Conservation (phyloP, 2,329 filamentous ascomycete genomes). For the Magnaporthiopsis incrustans region DNA sequence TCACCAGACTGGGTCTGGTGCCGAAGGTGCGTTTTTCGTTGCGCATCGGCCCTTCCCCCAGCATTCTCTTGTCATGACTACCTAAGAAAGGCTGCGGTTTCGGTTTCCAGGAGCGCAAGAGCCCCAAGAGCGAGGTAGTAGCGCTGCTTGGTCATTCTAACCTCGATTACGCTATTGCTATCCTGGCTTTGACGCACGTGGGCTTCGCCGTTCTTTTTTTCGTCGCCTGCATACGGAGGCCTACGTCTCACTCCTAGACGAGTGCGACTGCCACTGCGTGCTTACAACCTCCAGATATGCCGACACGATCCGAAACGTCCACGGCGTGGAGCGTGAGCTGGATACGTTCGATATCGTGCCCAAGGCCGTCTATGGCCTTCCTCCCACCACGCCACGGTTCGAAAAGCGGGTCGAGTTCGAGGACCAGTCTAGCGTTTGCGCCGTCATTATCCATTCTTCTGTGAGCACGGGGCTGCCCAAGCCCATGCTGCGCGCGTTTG, state of each 20-base stretch:
- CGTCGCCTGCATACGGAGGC: constrained; percentile 24
- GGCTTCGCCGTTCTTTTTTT: constrained; percentile 38
- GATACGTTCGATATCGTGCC: constrained; percentile 1
- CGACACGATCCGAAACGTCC: constrained; percentile 1
- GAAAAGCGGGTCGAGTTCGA: constrained; percentile 7
- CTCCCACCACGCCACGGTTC: background rate
- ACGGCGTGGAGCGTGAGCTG: background rate
- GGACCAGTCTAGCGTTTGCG: constrained; percentile 16
- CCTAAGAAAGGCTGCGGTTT: too few relatives aligned
- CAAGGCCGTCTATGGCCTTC: background rate
- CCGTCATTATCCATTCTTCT: constrained; percentile 27
- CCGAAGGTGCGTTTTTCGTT: background rate
- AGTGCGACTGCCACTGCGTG: constrained; percentile 2
- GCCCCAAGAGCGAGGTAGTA: constrained; percentile 24
- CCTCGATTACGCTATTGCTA: constrained; percentile 45
- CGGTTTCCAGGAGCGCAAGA: background rate
- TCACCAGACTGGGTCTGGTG: constrained; percentile 2
- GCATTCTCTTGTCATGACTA: background rate
- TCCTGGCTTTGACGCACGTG: constrained; percentile 44
- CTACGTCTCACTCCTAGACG: constrained; percentile 4
- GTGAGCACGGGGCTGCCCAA: constrained; percentile 55
- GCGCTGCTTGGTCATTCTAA: constrained; percentile 44
- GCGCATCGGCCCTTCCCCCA: background rate
- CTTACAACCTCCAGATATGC: background rate
- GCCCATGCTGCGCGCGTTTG: constrained; percentile 49